Evolutionary conservation across 176 grass and related monocot genomes (phyloP), one percentile per base, ranked within the genome.

Genomic region (Ananas comosus): DNA sequence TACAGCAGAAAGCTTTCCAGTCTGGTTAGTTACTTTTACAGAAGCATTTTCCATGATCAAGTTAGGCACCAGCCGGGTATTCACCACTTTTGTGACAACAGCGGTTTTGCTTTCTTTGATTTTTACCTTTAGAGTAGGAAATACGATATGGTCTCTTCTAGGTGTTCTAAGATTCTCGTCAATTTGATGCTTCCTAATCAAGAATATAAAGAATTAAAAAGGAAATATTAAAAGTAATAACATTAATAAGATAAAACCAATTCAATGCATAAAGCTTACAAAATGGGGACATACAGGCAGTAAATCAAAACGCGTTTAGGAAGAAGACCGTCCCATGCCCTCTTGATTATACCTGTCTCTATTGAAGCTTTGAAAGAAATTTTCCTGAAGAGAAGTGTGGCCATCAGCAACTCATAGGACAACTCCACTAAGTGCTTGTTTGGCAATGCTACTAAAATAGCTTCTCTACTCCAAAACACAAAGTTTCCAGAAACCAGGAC

Each of bases 231-330:
- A 42, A 42, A 42, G 33, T 7, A 42, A 42, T 42, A 42, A 42
- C 33, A 42, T 7, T 42, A 4, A 8, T 7, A 42, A 42, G 4
- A 7, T 7, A 42, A 42, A 42, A 42, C 33, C 33, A 42, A 42
- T 42, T 42, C 7, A 42, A 42, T 42, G 5, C 4, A 42, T 51
- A 61, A 56, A 58, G 24, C 61, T 11, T 18, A 27, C 22, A 74
- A 33, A 49, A 70, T 69, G 64, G 25, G 66, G 76, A 77, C 82
- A 68, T 85, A 91, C 88, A 91, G 12, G 75, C 88, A 87, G 70
- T 85, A 91, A 77, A 91, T 91, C 70, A 91, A 82, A 49, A 91
- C 82, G 11, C 79, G 81, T 50, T 80, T 82, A 51, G 88, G 79
- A 77, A 87, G 88, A 85, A 91, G 88, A 51, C 51, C 61, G 0